Conservation (phyloP, 1,284 basidiomycete species). For the Malassezia equina region DNA sequence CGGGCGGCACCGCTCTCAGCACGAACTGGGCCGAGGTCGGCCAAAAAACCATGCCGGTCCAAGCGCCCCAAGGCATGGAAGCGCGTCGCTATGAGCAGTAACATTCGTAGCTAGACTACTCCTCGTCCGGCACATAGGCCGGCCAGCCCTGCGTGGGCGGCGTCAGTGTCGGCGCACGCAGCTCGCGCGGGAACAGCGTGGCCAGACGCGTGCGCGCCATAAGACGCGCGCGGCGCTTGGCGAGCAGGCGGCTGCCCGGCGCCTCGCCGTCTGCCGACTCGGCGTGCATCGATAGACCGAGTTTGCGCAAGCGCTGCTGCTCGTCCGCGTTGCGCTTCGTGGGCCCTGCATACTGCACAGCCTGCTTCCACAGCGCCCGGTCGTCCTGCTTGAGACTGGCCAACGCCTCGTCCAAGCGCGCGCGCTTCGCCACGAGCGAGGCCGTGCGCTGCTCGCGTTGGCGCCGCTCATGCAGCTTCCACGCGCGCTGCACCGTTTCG, state of each 20-base stretch:
- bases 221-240: slow-evolving; percentile 26
- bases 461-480: slow-evolving; percentile 69
- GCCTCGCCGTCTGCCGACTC: slow-evolving; percentile 20
- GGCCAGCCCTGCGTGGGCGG: slow-evolving; percentile 34
- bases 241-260: slow-evolving; percentile 22
- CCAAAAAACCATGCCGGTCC: slow-evolving; percentile 18
- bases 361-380: slow-evolving; percentile 25
- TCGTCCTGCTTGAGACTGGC: slow-evolving; percentile 23
- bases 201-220: slow-evolving; percentile 30
- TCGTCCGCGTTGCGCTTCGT: slow-evolving; percentile 38
- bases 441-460: slow-evolving; percentile 53
- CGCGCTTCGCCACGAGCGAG: slow-evolving; percentile 28
- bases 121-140: slow-evolving; percentile 7
- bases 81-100: slow-evolving; percentile 28
- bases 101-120: slow-evolving; percentile 7
- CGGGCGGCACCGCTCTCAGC: slow-evolving; percentile 37
- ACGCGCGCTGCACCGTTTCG: slow-evolving; percentile 85
- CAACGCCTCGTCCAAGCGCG: slow-evolving; percentile 32
- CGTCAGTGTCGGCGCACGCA: slow-evolving; percentile 38
- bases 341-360: slow-evolving; percentile 32
- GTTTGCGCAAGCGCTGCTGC: slow-evolving; percentile 24
- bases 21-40: slow-evolving; percentile 46
- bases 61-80: slow-evolving; percentile 42
- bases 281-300: slow-evolving; percentile 24
- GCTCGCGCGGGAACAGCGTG: slow-evolving; percentile 43